Base-by-base conservation (phyloP, 441 rosid species). In the Cnidoscolus chayamansa region DNA sequence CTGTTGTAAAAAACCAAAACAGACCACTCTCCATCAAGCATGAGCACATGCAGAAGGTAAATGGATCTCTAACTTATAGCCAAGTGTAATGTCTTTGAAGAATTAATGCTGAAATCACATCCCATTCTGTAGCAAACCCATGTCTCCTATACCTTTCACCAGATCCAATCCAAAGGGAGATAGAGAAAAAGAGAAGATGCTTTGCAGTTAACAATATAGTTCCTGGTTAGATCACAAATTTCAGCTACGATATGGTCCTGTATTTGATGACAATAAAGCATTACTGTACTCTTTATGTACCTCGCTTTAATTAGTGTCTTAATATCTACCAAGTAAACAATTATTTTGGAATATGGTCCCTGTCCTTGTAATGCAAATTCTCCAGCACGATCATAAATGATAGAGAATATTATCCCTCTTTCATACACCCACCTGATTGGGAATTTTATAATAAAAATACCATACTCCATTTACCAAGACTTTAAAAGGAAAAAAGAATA, bases 321-420 rank as follows among this genome's bases (percentile, higher is more conserved):
- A 61, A 65, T 37, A 4, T 16, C 63, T 8, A 12, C 49, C 32
- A 35, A 45, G 30, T 64, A 55, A 75, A 55, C 43, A 45, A 63
- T 10, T 54, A 25, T 53, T 74, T 71, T 51, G 63, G 75, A 75
- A 75, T 72, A 71, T 69, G 82, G 74, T 65, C 81, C 80, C 75
- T 57, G 51, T 74, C 43, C 72, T 70, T n/a, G 68, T 15, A 60
- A 57, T 76, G 76, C 67, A 60, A 84, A 78, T 76, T 65, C 62
- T 79, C 74, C 76, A 70, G 37, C 75, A 72, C 30, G 50, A 76
- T 58, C 63, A 37, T 60, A 19, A 54, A 32, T 62, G 55, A 43
- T 59, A 35, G 47, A 35, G 47, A 73, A 74, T 56, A 76, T 64
- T 49, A 45, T 62, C 72, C 72, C 74, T 70, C 77, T 61, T 65